Evolutionary conservation across 2,329 filamentous ascomycete species (phyloP).

Genomic region (Colletotrichum sp.): DNA sequence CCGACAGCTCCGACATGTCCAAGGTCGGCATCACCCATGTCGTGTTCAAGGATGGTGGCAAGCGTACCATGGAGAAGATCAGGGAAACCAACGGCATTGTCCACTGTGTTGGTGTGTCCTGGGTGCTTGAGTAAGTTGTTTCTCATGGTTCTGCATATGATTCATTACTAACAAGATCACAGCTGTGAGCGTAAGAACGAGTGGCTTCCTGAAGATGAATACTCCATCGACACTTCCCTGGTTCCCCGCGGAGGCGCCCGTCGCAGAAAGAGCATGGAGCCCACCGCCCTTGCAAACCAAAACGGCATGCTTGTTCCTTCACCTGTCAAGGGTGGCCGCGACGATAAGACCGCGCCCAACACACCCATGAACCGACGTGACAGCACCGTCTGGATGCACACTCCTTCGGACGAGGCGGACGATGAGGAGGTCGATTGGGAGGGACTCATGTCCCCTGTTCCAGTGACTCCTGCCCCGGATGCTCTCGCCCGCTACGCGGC

Average conservation of each 20-base stretch:
- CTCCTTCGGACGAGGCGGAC: conserved; percentile 51
- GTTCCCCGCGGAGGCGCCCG: conserved; percentile 74
- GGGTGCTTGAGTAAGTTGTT: conserved; percentile 81
- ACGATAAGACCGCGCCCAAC: conserved; percentile 43
- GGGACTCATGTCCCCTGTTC: conserved; percentile 58
- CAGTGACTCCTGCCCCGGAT: conserved; percentile 64
- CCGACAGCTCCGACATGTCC: conserved; percentile 35
- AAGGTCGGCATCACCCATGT: conserved; percentile 86
- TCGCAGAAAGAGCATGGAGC: conserved; percentile 83
- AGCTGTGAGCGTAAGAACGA: conserved; percentile 78
- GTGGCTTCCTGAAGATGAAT: conserved; percentile 77
- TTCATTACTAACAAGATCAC: background rate
- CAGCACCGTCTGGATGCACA: conserved; percentile 60
- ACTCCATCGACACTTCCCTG: conserved; percentile 70
- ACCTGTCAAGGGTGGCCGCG: conserved; percentile 34
- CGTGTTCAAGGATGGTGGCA: conserved; percentile 86
- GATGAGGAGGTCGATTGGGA: conserved; percentile 45
- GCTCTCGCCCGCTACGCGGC: conserved; percentile 57
- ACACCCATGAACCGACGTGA: conserved; percentile 59
- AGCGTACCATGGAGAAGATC: conserved; percentile 82
- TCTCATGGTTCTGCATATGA: background rate
- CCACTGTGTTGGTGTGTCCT: conserved; percentile 85
- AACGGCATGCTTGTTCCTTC: conserved; percentile 66
- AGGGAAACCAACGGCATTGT: conserved; percentile 75
- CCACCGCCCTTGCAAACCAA: conserved; percentile 70